Evolutionary conservation across 495 filamentous ascomycete genomes (phyloP).

Genomic region (Penicillium paradoxum): DNA sequence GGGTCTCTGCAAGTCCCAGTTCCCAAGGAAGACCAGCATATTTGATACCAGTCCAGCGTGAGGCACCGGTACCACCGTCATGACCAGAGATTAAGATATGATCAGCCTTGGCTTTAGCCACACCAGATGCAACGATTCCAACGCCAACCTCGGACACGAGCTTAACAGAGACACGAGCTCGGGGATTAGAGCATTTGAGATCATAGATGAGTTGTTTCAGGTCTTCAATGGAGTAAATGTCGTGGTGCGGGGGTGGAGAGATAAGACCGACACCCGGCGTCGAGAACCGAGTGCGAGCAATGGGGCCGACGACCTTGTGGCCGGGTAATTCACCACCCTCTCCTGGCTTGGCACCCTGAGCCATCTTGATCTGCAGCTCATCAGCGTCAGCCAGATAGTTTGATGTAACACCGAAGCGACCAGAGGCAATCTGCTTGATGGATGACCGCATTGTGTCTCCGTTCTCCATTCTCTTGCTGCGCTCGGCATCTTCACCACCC

Average conservation of each 20-base stretch:
- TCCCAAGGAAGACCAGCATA: slow-evolving; percentile 99
- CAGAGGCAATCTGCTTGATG: slow-evolving; percentile 98
- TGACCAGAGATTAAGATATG: slow-evolving; percentile 98
- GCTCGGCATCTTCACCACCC: slow-evolving; percentile 94
- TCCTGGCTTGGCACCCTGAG: slow-evolving; percentile 96
- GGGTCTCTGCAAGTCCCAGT: slow-evolving; percentile 94
- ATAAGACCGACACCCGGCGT: slow-evolving; percentile 97
- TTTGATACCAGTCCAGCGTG: slow-evolving; percentile 99
- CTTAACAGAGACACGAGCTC: slow-evolving; percentile 95
- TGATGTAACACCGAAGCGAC: slow-evolving; percentile 95
- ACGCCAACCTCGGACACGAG: slow-evolving; percentile 98
- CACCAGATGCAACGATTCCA: slow-evolving; percentile 96
- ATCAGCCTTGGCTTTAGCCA: slow-evolving; percentile 97
- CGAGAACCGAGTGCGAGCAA: slow-evolving; percentile 95
- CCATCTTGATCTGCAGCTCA: slow-evolving; percentile 99
- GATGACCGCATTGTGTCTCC: slow-evolving; percentile 98
- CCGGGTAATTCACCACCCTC: slow-evolving; percentile 98
- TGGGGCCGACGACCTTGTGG: slow-evolving; percentile 96
- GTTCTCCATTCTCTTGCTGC: slow-evolving; percentile 80
- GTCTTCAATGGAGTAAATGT: slow-evolving; percentile 99
- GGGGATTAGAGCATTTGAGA: slow-evolving; percentile 94
- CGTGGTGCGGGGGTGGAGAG: slow-evolving; percentile 97
- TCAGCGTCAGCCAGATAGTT: slow-evolving; percentile 98
- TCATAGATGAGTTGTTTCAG: slow-evolving; percentile 99
- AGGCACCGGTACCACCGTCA: slow-evolving; percentile 96